Conservation (phyloP, 768 basidiomycete genomes). For the Suillus discolor region DNA sequence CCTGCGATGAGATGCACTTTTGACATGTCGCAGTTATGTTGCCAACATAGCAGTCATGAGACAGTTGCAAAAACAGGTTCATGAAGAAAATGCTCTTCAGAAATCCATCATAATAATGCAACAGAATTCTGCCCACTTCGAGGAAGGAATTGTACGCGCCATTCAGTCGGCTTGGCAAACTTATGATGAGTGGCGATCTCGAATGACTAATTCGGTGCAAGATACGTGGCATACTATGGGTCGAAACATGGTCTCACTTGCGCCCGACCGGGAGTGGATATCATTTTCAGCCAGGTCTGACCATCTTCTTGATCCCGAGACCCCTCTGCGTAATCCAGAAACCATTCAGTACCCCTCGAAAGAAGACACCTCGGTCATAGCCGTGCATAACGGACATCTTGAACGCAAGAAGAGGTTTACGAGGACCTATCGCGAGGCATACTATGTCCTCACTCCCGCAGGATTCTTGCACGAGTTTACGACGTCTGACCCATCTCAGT, state of each 20-base stretch:
- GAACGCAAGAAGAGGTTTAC: conserved; percentile 98
- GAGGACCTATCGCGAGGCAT: conserved; percentile 79
- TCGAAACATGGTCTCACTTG: conserved; percentile 72
- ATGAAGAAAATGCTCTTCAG: conserved; percentile 97
- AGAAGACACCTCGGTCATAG: conserved; percentile 81
- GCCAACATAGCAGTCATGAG: conserved; percentile 71
- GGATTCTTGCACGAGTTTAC: conserved; percentile 95
- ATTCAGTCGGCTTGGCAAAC: conserved; percentile 98
- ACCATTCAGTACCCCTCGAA: conserved; percentile 86
- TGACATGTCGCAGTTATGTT: conserved; percentile 49
- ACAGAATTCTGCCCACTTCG: conserved; percentile 95
- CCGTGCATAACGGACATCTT: conserved; percentile 87
- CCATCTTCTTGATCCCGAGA: conserved; percentile 96
- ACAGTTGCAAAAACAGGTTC: conserved; percentile 89
- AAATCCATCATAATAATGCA: conserved; percentile 99
- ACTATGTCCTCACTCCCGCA: conserved; percentile 92
- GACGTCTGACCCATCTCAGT: conserved; percentile 67
- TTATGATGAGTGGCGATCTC: conserved; percentile 91
- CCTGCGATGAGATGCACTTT: background rate
- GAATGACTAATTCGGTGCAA: conserved; percentile 73
- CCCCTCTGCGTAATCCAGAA: conserved; percentile 81
- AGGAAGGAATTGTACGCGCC: conserved; percentile 92
- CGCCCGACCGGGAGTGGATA: conserved; percentile 94
- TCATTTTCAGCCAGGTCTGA: conserved; percentile 91
- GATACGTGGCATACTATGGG: conserved; percentile 76